Evolutionary conservation across 2,329 filamentous ascomycete species (phyloP), one percentile per base, ranked within the genome.

Genomic region (Coniochaeta sp.): DNA sequence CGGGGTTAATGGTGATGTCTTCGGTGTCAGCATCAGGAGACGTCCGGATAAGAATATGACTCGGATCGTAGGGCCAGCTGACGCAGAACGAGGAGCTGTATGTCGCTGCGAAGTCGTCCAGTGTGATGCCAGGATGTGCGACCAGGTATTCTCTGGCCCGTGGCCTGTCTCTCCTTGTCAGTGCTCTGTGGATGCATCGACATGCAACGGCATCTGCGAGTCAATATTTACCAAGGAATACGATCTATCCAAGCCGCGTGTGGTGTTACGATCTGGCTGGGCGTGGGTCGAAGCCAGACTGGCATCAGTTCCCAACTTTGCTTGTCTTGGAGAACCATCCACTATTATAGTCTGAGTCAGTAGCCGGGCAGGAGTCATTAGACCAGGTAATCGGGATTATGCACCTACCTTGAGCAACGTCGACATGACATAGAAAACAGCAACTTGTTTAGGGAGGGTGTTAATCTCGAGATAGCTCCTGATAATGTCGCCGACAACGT

Each of bases 241-340:
- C 70, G 65, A 56, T 72, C 69, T 40, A 71, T 69, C 70, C 69
- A 72, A 1, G 69, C 69, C 9, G 69, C 66, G 44, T 72, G 70
- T 12, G 65, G 64, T 10, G 62, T 65, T 14, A 64, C 62, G 7
- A 71, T 59, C 52, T 72, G 69, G n/a, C 62, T 60, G 4, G 63
- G 63, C 2, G 67, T 65, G 4, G 70, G 70, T 26, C 66, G 64
- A 3, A 72, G 63, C 69, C 70, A 72, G 12, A 62, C 50, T 7
- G 70, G 70, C 62, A 72, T 62, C 1, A 67, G 58, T 17, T 70
- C 69, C 68, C 69, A 71, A 38, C 67, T 70, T 17, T 66, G 62
- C 56, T 66, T 66, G 56, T 71, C 68, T 8, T 69, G 62, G 2
- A 70, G 60, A 14, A 71, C 65, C 65, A 69, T 66, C 69, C 69